Evolutionary conservation across 202 grass and related monocot species (phyloP).

Genomic region (Schoenoplectus tabernaemontani): DNA sequence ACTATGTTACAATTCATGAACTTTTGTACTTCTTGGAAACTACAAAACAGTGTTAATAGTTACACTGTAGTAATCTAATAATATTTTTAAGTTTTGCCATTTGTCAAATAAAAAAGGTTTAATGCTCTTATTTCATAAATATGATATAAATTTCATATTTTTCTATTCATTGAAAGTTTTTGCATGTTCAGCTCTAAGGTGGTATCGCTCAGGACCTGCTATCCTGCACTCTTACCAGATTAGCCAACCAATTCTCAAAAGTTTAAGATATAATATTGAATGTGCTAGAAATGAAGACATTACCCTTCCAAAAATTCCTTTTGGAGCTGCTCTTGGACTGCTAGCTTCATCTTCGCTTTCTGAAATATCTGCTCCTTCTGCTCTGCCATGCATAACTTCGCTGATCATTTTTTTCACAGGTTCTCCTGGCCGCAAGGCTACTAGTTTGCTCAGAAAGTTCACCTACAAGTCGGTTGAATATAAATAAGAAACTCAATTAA

Average conservation of each 20-base stretch:
- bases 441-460: constrained; percentile 87
- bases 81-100: too few relatives aligned
- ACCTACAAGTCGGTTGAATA: constrained; percentile 33
- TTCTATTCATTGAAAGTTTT: neutral
- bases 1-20: neutral
- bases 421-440: constrained; percentile 73
- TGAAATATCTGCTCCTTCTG: constrained; percentile 60
- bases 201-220: neutral
- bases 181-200: constrained; percentile 1
- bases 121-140: neutral
- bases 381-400: constrained; percentile 83
- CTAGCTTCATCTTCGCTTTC: constrained; percentile 23
- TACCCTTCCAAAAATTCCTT: constrained; percentile 66
- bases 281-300: neutral
- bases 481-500: neutral
- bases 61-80: neutral
- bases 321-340: constrained; percentile 25
- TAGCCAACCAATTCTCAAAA: constrained; percentile 25
- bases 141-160: neutral
- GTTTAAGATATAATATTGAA: constrained; percentile 13
- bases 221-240: neutral
- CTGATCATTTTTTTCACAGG: constrained; percentile 51
- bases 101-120: too few relatives aligned
- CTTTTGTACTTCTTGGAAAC: neutral
- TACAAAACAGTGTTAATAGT: neutral